Evolutionary conservation across 1,139 yeast genomes (phyloP).

Genomic region (Oligophagozyma castellii): DNA sequence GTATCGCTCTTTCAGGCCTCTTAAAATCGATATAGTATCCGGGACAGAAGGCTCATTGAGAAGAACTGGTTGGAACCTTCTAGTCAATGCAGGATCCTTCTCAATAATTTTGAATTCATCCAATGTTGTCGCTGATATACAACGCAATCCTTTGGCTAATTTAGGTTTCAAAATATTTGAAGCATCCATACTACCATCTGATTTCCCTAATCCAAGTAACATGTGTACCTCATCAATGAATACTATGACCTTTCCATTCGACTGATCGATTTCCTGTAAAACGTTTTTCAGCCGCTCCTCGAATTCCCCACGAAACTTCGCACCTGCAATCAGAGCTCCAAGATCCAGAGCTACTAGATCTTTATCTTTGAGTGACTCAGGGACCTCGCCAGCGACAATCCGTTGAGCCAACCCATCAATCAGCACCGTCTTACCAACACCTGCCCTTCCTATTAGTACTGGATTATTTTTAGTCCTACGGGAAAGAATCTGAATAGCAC

Average conservation of each 20-base stretch:
- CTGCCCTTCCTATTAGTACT: conserved; percentile 86
- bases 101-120: conserved; percentile 86
- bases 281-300: conserved; percentile 81
- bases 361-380: conserved; percentile 82
- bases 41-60: conserved; percentile 86
- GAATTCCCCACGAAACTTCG: conserved; percentile 90
- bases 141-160: conserved; percentile 84
- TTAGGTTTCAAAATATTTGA: conserved; percentile 89
- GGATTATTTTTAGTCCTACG: conserved; percentile 93
- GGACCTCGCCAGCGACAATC: conserved; percentile 82
- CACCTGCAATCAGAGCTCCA: conserved; percentile 84
- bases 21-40: conserved; percentile 79
- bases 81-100: conserved; percentile 81
- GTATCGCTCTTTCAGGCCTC: conserved; percentile 87
- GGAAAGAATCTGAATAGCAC: conserved; percentile 84
- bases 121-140: conserved; percentile 92
- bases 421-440: conserved; percentile 94
- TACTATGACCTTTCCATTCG: conserved; percentile 63
- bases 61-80: conserved; percentile 83
- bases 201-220: conserved; percentile 82
- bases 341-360: conserved; percentile 66
- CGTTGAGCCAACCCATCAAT: conserved; percentile 95
- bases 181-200: conserved; percentile 94
- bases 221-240: conserved; percentile 91
- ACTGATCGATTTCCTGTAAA: conserved; percentile 74